Evolutionary conservation across 441 rosid genomes (phyloP).

Genomic region (Bocquillonia castaneifolia): DNA sequence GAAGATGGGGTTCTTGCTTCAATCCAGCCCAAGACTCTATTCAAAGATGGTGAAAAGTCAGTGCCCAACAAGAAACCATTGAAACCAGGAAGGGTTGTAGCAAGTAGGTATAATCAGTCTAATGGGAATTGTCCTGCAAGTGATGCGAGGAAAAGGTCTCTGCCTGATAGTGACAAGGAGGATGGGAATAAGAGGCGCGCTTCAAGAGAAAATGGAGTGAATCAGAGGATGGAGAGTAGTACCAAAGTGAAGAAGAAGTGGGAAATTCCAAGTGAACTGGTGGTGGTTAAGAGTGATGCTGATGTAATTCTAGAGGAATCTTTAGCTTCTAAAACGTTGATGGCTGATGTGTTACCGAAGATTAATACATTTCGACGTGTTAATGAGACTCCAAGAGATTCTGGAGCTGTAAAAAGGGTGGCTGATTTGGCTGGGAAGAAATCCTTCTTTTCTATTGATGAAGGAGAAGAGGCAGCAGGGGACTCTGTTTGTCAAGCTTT

Average conservation of each 20-base stretch:
- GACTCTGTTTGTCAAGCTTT: conserved; percentile 50
- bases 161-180: conserved; percentile 60
- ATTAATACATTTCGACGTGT: conserved; percentile 50
- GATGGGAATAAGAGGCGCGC: conserved; percentile 60
- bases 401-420: conserved; percentile 82
- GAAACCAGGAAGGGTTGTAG: conserved; percentile 67
- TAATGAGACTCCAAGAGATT: conserved; percentile 75
- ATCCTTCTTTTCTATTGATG: conserved; percentile 40
- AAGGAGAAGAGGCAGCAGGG: conserved; percentile 28
- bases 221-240: conserved; percentile 33
- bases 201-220: conserved; percentile 38
- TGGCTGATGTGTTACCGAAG: conserved; percentile 49
- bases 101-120: conserved; percentile 67
- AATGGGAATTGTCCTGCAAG: conserved; percentile 27
- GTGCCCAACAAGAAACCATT: conserved; percentile 42
- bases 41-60: conserved; percentile 70
- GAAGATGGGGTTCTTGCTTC: conserved; percentile 47
- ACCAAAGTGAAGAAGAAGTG: conserved; percentile 73
- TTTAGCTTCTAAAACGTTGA: conserved; percentile 22
- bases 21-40: conserved; percentile 77
- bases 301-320: conserved; percentile 32
- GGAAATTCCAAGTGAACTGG: conserved; percentile 64
- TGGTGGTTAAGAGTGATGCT: conserved; percentile 30
- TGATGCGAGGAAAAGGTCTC: conserved; percentile 65
- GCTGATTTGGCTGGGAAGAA: conserved; percentile 64